Evolutionary conservation across 305 asterid genomes (phyloP).

Genomic region (Stenogyne calaminthoides): DNA sequence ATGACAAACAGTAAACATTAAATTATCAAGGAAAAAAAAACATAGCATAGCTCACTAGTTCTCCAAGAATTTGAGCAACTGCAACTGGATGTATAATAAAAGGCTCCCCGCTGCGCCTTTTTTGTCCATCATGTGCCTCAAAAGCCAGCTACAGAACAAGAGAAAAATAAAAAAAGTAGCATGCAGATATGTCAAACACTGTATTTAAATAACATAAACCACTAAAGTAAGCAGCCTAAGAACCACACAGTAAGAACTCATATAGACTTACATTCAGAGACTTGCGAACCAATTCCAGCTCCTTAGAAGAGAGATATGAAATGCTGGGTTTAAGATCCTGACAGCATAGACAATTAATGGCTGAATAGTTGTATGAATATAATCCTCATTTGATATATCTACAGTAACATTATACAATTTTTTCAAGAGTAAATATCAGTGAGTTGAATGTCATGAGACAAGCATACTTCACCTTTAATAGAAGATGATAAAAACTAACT

Average conservation of each 20-base stretch:
- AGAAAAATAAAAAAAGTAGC: not conserved
- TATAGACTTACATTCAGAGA: constrained; percentile 72
- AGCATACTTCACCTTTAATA: constrained; percentile 12
- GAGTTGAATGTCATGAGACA: not conserved
- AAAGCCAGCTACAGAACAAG: constrained; percentile 69
- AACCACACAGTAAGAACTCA: not conserved
- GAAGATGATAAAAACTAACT: not conserved
- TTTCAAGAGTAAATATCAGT: constrained; percentile 14
- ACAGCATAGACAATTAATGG: constrained; percentile 28
- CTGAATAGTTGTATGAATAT: not conserved
- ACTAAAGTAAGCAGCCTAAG: not conserved
- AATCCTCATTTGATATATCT: not conserved
- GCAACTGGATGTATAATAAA: constrained; percentile 94
- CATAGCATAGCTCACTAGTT: constrained; percentile 61
- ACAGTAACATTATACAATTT: not conserved
- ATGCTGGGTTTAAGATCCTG: constrained; percentile 84
- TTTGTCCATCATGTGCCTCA: constrained; percentile 97
- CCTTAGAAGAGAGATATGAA: constrained; percentile 74
- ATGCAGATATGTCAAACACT: constrained; percentile 1
- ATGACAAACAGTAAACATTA: constrained; percentile 1
- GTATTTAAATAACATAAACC: constrained; percentile 1
- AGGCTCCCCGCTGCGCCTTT: constrained; percentile 97
- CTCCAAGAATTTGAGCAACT: constrained; percentile 96
- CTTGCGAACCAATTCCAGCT: constrained; percentile 68
- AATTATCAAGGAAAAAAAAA: constrained; percentile 18